These are phyloP conservation scores for Xylariomycetidae sp. DNA, from an alignment of 2,329 filamentous ascomycete species.

Conservation along the genomic window DNA sequence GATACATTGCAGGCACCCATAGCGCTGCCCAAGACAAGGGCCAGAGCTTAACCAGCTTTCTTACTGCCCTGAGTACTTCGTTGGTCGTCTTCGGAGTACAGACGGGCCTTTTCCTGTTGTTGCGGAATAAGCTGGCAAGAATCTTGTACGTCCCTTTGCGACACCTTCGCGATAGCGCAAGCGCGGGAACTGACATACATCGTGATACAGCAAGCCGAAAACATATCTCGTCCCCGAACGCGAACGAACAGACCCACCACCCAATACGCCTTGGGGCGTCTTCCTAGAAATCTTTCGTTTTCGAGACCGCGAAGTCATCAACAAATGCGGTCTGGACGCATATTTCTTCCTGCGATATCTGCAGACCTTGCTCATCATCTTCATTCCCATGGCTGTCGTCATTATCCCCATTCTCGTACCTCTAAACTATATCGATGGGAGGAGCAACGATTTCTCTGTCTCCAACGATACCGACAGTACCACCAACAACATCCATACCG, in stretches of 20 bases:
- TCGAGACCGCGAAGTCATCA: constrained; percentile 75
- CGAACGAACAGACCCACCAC: constrained; percentile 73
- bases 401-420: constrained; percentile 83
- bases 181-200: constrained; percentile 11
- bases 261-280: constrained; percentile 46
- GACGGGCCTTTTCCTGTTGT: constrained; percentile 64
- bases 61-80: constrained; percentile 59
- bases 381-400: constrained; percentile 71
- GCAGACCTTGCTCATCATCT: constrained; percentile 81
- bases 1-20: constrained; percentile 8
- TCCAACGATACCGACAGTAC: constrained; percentile 11
- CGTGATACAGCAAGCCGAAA: constrained; percentile 59
- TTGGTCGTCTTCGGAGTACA: constrained; percentile 58
- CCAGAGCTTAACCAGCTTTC: constrained; percentile 49
- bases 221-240: constrained; percentile 82
- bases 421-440: constrained; percentile 70
- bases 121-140: constrained; percentile 71
- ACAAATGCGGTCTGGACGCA: constrained; percentile 91
- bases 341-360: constrained; percentile 83
- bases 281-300: constrained; percentile 58
- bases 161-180: not conserved
- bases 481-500: constrained; percentile 8
- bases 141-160: constrained; percentile 62
- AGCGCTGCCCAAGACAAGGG: constrained; percentile 29
- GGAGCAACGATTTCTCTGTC: constrained; percentile 46